Base-by-base conservation (phyloP, 164 flowering plant species). In the Litsea cubeba region DNA sequence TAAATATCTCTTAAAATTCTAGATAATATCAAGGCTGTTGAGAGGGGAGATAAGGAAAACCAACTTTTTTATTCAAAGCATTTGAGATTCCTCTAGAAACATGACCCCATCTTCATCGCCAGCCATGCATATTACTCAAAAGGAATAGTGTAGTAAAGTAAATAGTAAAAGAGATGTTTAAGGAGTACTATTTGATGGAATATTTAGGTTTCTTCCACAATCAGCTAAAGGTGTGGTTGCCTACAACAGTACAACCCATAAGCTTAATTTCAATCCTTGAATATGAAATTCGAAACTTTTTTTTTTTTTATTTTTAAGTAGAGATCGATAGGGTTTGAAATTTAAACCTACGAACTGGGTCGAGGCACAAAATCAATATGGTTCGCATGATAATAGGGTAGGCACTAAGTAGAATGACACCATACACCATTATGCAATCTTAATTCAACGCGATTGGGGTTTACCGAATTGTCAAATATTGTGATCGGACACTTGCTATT, bases 51-150 rank as follows among this genome's bases (percentile, higher is more conserved):
- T 22, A n/a, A 66, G 18, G 51, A 51, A 71, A 65, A 67, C 46
- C 22, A 3, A 23, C 14, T 18, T 23, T 40, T 8, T 51, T 10
- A 62, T 65, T 40, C 20, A 50, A 65, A 28, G 26, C 46, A 49
- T 30, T 50, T 40, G 17, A 25, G 63, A 46, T 32, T 50, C 6
- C 58, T 73, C 62, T 65, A 17, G 17, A 24, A 65, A 17, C 70
- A 73, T 65, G 23, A 25, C n/a, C 22, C 18, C 50, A 51, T 65
- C 78, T 30, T 7, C 69, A 28, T 28, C 70, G 65, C 64, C 74
- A 71, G 24, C 62, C 71, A 40, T 76, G 65, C 17, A 64, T 50
- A 68, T 69, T 54, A 67, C 76, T 28, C 30, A 23, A 35, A 67
- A 67, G 50, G 26, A 67, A 57, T 26, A 35, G 22, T 67, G 64